Base-by-base conservation (phyloP, 768 basidiomycete genomes). In the Aureoboletus auriporus region DNA sequence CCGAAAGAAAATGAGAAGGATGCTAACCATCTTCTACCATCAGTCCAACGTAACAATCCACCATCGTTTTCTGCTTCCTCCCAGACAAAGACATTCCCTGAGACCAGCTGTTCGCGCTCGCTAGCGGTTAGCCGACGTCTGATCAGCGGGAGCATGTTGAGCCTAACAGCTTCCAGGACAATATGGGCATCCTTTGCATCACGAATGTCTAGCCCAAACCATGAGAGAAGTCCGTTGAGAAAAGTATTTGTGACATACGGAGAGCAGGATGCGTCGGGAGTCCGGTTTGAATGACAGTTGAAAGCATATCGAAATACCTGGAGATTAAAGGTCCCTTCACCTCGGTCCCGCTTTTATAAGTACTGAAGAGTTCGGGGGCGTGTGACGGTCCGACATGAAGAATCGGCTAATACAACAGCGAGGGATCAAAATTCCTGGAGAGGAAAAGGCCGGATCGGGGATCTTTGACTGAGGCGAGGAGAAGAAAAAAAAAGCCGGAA, bases 31-130 rank as follows among this genome's bases (percentile, higher is more conserved):
- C 88, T 72, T 53, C 86, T 73, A 12, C 88, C 88, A 61, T 90
- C 88, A 14, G 88, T 90, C 88, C 88, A 89, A 23, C 88, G 76
- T 49, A 89, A 71, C 7, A 66, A 46, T 7, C 80, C 82, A 42
- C 83, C 84, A 42, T 87, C 87, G 44, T 77, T 74, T 54, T 85
- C 86, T 4, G 86, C 84, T 63, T 90, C 88, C 57, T 90, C 87
- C 88, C 88, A 90, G 34, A 90, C 88, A 57, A 88, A 90, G 36
- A 90, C 78, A 51, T 89, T 85, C 2, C 88, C 88, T 43, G 86
- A 85, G 34, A 63, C 62, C 5, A 90, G 71, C 36, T 83, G 79
- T 30, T 86, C 86, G 38, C 87, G 73, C 61, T 90, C 87, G 50
- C 69, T 79, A 4, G 81, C 72, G 11, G 82, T 76, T n/a, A 90